A percentile compares a stretch with the other conserved stretches of the same genome.
Conservation (phyloP, 345 rosid genomes). For the Noccaea bulbosa region DNA sequence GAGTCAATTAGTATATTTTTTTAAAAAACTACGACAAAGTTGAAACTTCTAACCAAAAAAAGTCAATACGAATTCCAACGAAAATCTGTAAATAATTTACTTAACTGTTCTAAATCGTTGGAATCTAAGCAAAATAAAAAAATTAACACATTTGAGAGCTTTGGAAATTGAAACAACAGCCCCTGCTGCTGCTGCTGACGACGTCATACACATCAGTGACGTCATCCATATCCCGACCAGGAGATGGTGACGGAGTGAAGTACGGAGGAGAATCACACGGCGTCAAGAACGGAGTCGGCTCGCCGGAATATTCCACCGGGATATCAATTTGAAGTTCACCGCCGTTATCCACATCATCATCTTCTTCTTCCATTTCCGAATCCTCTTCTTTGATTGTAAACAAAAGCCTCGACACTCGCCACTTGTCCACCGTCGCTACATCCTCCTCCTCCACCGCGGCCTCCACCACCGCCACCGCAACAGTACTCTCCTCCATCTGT, state of each 20-base stretch:
- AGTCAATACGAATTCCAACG: not conserved
- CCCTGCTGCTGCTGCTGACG: not conserved
- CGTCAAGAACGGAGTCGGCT: slow-evolving; percentile 43
- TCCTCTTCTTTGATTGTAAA: slow-evolving; percentile 44
- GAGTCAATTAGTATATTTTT: too few relatives aligned
- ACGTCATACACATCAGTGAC: slow-evolving; percentile 32
- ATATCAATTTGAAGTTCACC: slow-evolving; percentile 14
- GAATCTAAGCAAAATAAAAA: not conserved
- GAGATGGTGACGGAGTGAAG: slow-evolving; percentile 46
- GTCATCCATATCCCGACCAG: slow-evolving; percentile 36
- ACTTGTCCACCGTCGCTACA: slow-evolving; percentile 13
- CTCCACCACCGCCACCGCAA: not conserved
- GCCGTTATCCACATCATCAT: not conserved
- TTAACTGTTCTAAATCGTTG: not conserved
- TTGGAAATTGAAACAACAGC: slow-evolving; percentile 25
- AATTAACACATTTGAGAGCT: slow-evolving; percentile 4
- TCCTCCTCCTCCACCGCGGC: not conserved
- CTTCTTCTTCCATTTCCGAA: slow-evolving; percentile 29
- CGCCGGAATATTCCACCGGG: slow-evolving; percentile 32
- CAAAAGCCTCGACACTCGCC: slow-evolving; percentile 42
- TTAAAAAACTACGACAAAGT: slow-evolving; percentile 5
- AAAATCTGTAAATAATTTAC: slow-evolving; percentile 12
- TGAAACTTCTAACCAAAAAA: not conserved
- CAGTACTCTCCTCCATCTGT: slow-evolving; percentile 20
- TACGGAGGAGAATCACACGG: slow-evolving; percentile 44